These are phyloP conservation scores for Fusarium mexicanum DNA, from an alignment of 2,329 filamentous ascomycete genomes.

Conservation along the genomic window DNA sequence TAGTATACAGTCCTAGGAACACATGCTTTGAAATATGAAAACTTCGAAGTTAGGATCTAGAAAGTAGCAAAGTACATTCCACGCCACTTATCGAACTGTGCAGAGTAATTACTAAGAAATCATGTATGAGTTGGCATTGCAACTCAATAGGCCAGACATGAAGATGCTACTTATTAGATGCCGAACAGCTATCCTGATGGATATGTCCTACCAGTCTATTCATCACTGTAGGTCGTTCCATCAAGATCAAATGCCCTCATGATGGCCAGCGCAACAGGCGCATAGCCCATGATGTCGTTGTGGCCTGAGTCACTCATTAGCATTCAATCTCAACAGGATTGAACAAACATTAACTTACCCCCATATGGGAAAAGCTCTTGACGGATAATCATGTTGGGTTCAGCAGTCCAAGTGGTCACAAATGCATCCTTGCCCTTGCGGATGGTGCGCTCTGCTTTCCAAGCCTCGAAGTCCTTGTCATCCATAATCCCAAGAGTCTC, in stretches of 20 bases:
- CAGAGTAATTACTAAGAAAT: not conserved
- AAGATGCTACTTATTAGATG: not conserved
- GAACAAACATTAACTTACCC: slow-evolving; percentile 53
- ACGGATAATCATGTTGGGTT: slow-evolving; percentile 59
- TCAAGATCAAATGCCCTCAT: slow-evolving; percentile 69
- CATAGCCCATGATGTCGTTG: slow-evolving; percentile 73
- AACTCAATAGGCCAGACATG: not conserved
- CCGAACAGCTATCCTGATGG: not conserved
- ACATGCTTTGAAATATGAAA: not conserved
- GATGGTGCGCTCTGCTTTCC: slow-evolving; percentile 58
- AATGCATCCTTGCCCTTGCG: slow-evolving; percentile 58
- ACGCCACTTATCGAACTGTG: not conserved
- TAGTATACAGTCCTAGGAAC: not conserved
- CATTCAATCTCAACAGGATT: not conserved
- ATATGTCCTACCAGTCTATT: not conserved
- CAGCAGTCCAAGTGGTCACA: slow-evolving; percentile 55
- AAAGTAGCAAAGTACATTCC: not conserved
- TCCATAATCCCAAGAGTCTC: slow-evolving; percentile 55
- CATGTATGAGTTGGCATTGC: not conserved
- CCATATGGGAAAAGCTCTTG: slow-evolving; percentile 66
- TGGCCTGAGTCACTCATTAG: slow-evolving; percentile 62
- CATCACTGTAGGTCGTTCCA: slow-evolving; percentile 44
- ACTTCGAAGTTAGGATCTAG: not conserved
- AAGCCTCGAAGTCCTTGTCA: slow-evolving; percentile 51
- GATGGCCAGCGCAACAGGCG: slow-evolving; percentile 70